Percentiles rank a stretch among this genome's conserved stretches.
Conservation (phyloP, 2,329 filamentous ascomycete species). For the Aspergillus quadricinctus region DNA sequence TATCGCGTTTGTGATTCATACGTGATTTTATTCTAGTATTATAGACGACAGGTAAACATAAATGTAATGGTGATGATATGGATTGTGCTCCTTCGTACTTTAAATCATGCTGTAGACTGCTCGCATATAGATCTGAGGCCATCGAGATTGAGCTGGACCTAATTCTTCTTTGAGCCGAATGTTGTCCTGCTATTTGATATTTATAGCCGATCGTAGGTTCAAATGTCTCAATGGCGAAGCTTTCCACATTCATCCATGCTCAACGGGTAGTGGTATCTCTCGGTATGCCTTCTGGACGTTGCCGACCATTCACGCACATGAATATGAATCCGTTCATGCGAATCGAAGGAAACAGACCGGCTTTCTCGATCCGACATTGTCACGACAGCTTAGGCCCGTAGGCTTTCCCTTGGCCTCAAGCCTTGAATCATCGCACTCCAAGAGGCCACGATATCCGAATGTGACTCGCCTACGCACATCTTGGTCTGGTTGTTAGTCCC, state of each 20-base stretch:
- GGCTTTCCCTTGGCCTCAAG: too few species aligned
- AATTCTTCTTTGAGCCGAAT: neutral
- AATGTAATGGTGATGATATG: conserved; percentile 18
- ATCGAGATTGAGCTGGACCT: neutral
- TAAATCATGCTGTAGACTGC: neutral
- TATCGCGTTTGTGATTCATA: conserved; percentile 7
- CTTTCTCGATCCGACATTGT: neutral
- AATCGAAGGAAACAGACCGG: neutral
- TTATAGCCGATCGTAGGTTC: neutral
- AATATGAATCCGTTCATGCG: too few species aligned
- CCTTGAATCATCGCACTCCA: too few species aligned
- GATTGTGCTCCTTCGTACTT: conserved; percentile 1
- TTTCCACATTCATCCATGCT: neutral
- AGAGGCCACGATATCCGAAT: too few species aligned
- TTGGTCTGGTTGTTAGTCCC: too few species aligned
- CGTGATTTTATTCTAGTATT: conserved; percentile 11
- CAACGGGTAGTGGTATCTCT: too few species aligned
- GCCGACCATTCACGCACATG: too few species aligned
- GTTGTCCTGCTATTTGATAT: neutral
- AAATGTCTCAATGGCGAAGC: neutral
- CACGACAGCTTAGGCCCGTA: neutral
- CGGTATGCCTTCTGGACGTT: too few species aligned
- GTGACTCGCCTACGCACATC: too few species aligned
- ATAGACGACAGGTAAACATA: conserved; percentile 16
- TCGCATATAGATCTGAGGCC: conserved; percentile 1